These are phyloP conservation scores for Castanopsis chinensis DNA, from an alignment of 306 rosid genomes.

Conservation along the genomic window DNA sequence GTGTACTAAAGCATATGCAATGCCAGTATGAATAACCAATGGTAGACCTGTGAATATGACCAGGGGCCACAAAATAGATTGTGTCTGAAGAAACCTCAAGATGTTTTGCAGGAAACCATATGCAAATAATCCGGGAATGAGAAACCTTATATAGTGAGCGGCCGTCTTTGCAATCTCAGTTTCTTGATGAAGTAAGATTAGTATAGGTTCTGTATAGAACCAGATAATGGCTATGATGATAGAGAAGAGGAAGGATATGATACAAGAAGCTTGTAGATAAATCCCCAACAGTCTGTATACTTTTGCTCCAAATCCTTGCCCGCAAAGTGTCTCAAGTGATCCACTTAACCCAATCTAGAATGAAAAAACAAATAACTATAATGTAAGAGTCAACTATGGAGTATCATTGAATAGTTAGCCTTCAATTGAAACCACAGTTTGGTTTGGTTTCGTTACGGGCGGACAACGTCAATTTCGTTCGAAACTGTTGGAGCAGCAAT, in stretches of 20 bases:
- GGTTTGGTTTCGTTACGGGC: too few species aligned
- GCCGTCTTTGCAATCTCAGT: constrained; percentile 50
- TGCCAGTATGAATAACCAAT: constrained; percentile 36
- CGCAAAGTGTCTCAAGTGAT: constrained; percentile 81
- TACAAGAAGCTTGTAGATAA: constrained; percentile 72
- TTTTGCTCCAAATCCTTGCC: constrained; percentile 76
- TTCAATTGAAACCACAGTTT: too few species aligned
- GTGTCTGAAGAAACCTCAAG: constrained; percentile 74
- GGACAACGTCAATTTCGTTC: too few species aligned
- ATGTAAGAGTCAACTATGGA: too few species aligned
- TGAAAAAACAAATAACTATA: background rate
- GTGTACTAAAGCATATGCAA: constrained; percentile 54
- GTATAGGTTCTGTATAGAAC: constrained; percentile 55
- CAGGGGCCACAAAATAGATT: constrained; percentile 51
- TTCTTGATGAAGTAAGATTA: constrained; percentile 64
- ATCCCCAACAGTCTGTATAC: constrained; percentile 60
- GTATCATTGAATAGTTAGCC: too few species aligned
- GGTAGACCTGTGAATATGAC: constrained; percentile 49
- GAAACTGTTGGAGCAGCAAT: too few species aligned
- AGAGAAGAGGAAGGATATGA: constrained; percentile 57
- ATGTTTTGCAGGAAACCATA: constrained; percentile 63
- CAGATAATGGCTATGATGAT: constrained; percentile 54
- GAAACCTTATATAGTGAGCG: constrained; percentile 51
- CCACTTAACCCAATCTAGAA: constrained; percentile 78
- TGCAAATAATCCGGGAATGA: constrained; percentile 68